Conservation (phyloP, 2,329 filamentous ascomycete genomes). For the Nemania bipapillata region DNA sequence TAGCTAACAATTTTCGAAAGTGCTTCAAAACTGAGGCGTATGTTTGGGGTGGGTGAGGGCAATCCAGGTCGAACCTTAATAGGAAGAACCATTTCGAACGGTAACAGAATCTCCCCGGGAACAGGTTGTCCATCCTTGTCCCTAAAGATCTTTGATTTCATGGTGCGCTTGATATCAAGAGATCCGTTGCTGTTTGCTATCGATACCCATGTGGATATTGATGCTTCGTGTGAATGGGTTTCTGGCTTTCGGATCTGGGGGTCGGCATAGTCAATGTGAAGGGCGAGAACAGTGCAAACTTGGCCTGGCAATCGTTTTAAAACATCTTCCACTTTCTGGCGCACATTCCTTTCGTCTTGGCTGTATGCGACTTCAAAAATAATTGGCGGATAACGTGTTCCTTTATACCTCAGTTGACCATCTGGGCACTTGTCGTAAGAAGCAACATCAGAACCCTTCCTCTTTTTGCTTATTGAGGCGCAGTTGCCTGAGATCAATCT, state of each 20-base stretch:
- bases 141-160: background rate
- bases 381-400: background rate
- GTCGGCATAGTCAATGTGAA: background rate
- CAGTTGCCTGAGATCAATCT: background rate
- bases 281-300: conserved; percentile 1
- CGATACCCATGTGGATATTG: background rate
- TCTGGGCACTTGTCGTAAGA: background rate
- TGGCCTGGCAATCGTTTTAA: background rate
- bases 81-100: too few relatives aligned
- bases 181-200: background rate
- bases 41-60: too few relatives aligned
- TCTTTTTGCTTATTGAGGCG: background rate
- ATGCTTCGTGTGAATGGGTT: conserved; percentile 3
- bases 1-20: too few relatives aligned
- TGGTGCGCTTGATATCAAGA: background rate
- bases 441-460: background rate
- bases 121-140: background rate
- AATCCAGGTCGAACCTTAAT: too few relatives aligned
- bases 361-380: conserved; percentile 8
- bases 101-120: background rate
- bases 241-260: background rate
- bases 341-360: conserved; percentile 1
- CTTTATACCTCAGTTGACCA: background rate
- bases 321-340: background rate
- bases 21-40: too few relatives aligned